Evolutionary conservation across 2,329 filamentous ascomycete genomes (phyloP), one percentile per base, ranked within the genome.

Genomic region (Aspergillus tanneri): DNA sequence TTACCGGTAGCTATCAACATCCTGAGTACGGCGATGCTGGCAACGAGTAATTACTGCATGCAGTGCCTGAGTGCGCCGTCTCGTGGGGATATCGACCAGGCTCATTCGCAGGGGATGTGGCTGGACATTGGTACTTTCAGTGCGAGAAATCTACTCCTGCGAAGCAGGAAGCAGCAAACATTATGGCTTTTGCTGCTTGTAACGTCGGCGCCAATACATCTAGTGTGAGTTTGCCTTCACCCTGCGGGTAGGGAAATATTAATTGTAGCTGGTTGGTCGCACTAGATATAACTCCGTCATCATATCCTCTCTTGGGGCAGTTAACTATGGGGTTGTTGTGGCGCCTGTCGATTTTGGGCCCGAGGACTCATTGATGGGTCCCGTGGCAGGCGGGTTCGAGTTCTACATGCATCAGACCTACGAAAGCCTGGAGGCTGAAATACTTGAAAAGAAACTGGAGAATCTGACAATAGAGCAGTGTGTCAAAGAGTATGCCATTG

Each of bases 11-110:
- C 70, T 2, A 72, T 80, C 58, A 80, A 80, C 60, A 49, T 67
- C 1, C 59, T 77, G 30, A 69, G 71, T 16, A 77, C 74, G 0
- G 43, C 70, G 1, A 49, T 79, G 16, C 64, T 79, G 1, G 66
- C 70, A 2, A 73, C 73, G 3, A 74, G 71, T 30, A 78, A 77
- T 53, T 78, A 76, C 48, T 72, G 69, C 46, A 78, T 78, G 73
- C 78, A 81, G 49, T 66, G 73, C 14, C 59, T 81, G 7, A 71
- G 64, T 11, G 70, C 77, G 1, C 78, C 78, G 0, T 79, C 73
- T 0, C 61, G 79, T 24, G 47, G 56, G 11, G 77, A 81, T 28
- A 59, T 81, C 12, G 72, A 81, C 39, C 54, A 50, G 9, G 76
- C 76, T 0, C 79, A 82, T 61, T 43, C 53, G 0, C 52, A 56